Evolutionary conservation across 441 rosid species (phyloP).

Genomic region (Theobroma grandiflorum): DNA sequence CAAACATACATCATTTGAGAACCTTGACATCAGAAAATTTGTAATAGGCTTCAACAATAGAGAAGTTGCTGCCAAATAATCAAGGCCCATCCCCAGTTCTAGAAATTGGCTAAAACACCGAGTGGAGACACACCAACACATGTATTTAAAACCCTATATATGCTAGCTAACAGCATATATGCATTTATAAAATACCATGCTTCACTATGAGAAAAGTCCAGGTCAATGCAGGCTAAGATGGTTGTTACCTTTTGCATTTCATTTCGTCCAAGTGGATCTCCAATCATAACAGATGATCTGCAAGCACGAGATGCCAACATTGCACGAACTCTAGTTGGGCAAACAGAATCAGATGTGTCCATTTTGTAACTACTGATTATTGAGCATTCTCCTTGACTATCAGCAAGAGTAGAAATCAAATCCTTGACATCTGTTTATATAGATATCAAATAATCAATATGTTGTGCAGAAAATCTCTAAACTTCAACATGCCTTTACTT

Average conservation of each 20-base stretch:
- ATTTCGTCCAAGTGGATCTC: constrained; percentile 83
- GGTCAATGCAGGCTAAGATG: constrained; percentile 12
- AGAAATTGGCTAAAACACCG: background rate
- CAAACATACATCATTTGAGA: background rate
- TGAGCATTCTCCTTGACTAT: constrained; percentile 83
- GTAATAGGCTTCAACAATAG: background rate
- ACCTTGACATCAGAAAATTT: background rate
- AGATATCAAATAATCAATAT: background rate
- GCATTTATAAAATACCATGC: background rate
- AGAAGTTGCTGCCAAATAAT: background rate
- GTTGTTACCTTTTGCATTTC: constrained; percentile 87
- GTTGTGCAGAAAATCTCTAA: background rate
- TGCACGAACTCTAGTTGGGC: constrained; percentile 91
- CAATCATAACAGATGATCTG: constrained; percentile 87
- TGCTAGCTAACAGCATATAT: background rate
- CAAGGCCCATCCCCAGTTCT: background rate
- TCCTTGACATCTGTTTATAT: constrained; percentile 83
- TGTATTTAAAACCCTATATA: constrained; percentile 4
- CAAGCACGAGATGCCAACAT: constrained; percentile 97
- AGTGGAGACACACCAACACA: background rate
- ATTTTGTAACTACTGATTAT: constrained; percentile 76
- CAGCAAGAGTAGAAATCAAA: constrained; percentile 85
- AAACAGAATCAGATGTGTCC: constrained; percentile 77
- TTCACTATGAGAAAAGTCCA: background rate
- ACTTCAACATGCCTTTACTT: background rate